Evolutionary conservation across 345 rosid species (phyloP), one percentile per base, ranked within the genome.

Genomic region (Populus davidiana): DNA sequence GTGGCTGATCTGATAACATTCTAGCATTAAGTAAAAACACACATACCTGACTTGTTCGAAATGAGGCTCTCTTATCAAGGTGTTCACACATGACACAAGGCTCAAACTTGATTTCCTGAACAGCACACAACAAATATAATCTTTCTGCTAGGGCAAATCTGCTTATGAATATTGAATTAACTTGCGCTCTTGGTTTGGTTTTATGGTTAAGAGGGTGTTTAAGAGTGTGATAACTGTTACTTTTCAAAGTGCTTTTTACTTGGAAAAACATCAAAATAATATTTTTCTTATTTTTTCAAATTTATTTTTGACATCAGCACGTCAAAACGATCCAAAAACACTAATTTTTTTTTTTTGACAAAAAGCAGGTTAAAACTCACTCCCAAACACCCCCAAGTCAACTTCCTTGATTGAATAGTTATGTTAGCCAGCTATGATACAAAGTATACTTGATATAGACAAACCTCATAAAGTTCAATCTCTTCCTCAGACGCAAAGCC

Each of bases 81-180:
- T 81, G 93, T 75, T 96, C 99, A 75, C 98, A 93, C 99, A 93
- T 93, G 65, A 96, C 97, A 81, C 85, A 64, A 33, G 98, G 98
- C 80, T 87, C 97, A 84, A 92, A 96, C 85, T 93, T 96, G 79
- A 96, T 93, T 87, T 96, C 99, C 99, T 96, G 88, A 54, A 73
- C 36, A 77, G 23, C 29, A 70, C 69, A 67, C 47, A 72, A 64
- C 50, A 81, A 69, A 21, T 11, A 20, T 72, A 52, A 23, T 59
- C 64, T 27, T n/a, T 59, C 64, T 9, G 27, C 29, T 59, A 59
- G n/a, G 64, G n/a, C 64, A 59, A 59, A 59, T 59, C 16, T 59
- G 6, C 63, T 59, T n/a, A 23, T 59, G 63, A 59, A 23, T 59
- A 59, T 56, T 56, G 64, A 59, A n/a, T 59, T 8, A 59, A 23